A percentile compares a stretch with the other conserved stretches of the same genome.
Evolutionary conservation across 176 grass and related monocot species (phyloP).

Genomic region (Oropetium thomaeum): DNA sequence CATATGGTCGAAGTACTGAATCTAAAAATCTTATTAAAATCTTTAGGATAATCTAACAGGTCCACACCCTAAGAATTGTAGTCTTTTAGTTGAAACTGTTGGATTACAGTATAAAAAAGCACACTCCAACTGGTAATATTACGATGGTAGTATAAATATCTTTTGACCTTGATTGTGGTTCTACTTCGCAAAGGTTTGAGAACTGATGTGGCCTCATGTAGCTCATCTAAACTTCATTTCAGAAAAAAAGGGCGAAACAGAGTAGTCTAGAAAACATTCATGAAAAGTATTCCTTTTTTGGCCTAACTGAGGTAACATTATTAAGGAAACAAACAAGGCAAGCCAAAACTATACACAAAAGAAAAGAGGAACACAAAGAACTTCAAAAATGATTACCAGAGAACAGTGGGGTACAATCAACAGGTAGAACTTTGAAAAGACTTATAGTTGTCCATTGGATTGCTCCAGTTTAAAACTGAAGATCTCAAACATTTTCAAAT

Average conservation of each 20-base stretch:
- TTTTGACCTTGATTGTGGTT: not conserved
- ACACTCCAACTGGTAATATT: slow-evolving; percentile 2
- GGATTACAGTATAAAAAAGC: not conserved
- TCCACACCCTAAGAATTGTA: not conserved
- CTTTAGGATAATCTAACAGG: not conserved
- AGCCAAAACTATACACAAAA: too few relatives aligned
- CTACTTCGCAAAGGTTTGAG: not conserved
- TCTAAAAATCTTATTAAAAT: slow-evolving; percentile 1
- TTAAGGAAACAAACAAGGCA: too few relatives aligned
- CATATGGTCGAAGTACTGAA: not conserved
- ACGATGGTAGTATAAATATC: not conserved
- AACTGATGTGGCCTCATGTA: not conserved
- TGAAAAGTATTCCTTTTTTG: too few relatives aligned
- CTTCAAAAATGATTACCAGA: not conserved
- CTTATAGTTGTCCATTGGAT: not conserved
- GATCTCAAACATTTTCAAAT: slow-evolving; percentile 2
- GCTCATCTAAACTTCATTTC: not conserved
- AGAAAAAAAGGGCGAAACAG: slow-evolving; percentile 7
- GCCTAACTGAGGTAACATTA: too few relatives aligned
- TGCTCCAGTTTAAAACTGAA: slow-evolving; percentile 7
- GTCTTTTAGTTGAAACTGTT: not conserved
- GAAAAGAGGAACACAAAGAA: too few relatives aligned
- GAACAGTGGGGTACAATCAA: slow-evolving; percentile 21
- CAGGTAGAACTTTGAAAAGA: slow-evolving; percentile 9
- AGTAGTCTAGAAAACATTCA: not conserved